These are phyloP conservation scores for Trametes punicea DNA, from an alignment of 768 basidiomycete genomes.

Conservation along the genomic window DNA sequence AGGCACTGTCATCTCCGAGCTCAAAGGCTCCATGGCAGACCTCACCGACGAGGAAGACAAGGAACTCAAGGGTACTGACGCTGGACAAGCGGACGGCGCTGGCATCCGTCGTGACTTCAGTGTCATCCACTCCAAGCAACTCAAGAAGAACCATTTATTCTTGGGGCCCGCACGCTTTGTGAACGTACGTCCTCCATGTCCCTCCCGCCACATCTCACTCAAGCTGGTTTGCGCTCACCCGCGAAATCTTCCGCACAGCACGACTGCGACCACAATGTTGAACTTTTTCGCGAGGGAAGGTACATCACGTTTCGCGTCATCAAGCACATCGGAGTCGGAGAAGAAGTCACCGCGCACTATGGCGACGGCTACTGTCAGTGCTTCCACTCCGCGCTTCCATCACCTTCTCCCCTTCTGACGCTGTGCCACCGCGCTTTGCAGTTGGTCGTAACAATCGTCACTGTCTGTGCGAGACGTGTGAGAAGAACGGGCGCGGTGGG, in stretches of 20 bases:
- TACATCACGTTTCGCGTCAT: conserved; percentile 88
- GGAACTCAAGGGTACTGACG: conserved; percentile 80
- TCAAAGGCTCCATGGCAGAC: conserved; percentile 90
- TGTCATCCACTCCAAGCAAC: conserved; percentile 86
- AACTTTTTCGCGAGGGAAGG: conserved; percentile 82
- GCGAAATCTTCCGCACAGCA: conserved; percentile 46
- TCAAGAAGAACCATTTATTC: conserved; percentile 91
- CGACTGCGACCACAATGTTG: conserved; percentile 87
- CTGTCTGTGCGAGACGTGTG: conserved; percentile 86
- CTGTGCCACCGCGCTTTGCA: conserved; percentile 30
- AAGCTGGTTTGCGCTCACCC: conserved; percentile 3
- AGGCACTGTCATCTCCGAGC: conserved; percentile 75
- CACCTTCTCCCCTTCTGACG: conserved; percentile 13
- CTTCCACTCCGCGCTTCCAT: conserved; percentile 7
- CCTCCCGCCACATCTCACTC: not conserved
- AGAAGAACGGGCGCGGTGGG: conserved; percentile 69
- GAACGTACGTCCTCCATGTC: conserved; percentile 55
- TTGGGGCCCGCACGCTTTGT: conserved; percentile 90
- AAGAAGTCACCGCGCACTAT: conserved; percentile 88
- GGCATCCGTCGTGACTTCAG: conserved; percentile 81
- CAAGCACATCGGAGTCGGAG: conserved; percentile 71
- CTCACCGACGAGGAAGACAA: conserved; percentile 82
- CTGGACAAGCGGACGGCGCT: conserved; percentile 50
- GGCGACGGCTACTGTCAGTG: conserved; percentile 87
- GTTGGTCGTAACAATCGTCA: conserved; percentile 68